These are phyloP conservation scores for Candida bentonensis DNA, from an alignment of 805 yeast species.

Conservation along the genomic window DNA sequence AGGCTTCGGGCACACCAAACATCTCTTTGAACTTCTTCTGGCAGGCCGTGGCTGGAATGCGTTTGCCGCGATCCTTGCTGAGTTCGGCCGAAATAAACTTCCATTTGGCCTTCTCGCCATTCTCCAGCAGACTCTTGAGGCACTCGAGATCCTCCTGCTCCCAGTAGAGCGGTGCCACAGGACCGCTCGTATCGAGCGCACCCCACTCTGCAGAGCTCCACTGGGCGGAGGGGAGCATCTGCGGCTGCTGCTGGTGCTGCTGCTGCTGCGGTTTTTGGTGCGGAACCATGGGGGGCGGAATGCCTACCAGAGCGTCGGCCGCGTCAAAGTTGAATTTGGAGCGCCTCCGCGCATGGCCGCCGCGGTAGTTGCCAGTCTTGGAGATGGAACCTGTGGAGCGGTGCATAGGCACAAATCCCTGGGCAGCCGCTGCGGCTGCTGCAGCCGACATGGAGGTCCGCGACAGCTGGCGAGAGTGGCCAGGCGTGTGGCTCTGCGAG, in stretches of 20 bases:
- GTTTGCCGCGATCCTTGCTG: constrained; percentile 21
- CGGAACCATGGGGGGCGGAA: neutral
- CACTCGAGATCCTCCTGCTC: constrained; percentile 30
- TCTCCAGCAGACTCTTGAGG: constrained; percentile 31
- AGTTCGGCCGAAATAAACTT: constrained; percentile 34
- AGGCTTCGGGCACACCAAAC: constrained; percentile 40
- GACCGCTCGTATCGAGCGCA: neutral
- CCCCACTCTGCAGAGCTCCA: neutral
- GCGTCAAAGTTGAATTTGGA: neutral
- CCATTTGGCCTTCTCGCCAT: constrained; percentile 49
- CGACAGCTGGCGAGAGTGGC: neutral
- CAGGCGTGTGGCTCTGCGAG: neutral
- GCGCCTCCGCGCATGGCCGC: neutral
- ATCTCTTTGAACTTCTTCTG: constrained; percentile 39
- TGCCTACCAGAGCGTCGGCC: neutral
- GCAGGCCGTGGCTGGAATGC: constrained; percentile 39
- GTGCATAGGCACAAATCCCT: neutral
- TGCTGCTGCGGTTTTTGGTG: too few relatives aligned
- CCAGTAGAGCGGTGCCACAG: neutral
- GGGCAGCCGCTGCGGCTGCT: neutral
- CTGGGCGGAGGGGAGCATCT: neutral
- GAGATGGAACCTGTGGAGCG: neutral
- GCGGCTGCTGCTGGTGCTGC: too few relatives aligned
- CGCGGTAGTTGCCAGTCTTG: neutral
- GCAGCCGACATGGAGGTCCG: neutral